Evolutionary conservation across 2,329 filamentous ascomycete species (phyloP), one percentile per base, ranked within the genome.

Genomic region (Phialophora macrospora): DNA sequence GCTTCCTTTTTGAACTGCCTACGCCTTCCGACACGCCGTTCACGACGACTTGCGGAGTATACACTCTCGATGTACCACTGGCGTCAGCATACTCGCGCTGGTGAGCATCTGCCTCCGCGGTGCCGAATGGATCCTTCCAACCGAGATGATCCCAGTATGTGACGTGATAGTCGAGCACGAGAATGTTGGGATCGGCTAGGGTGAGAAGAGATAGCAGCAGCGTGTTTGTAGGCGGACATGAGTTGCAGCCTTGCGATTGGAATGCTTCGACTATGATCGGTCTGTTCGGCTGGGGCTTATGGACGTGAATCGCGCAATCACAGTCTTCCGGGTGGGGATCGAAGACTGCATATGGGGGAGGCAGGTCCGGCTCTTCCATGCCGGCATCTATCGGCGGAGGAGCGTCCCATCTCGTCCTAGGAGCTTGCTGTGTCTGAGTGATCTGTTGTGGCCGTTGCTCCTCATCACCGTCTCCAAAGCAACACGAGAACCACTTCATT

Each of bases 121-220:
- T 34, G 14, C 60, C 60, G 49, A 66, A 66, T 3, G 51, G 56
- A 48, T 68, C 66, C 24, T 56, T 51, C 63, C 63, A 64, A 24
- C 63, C 63, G 34, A 68, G 52, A 58, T 60, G 52, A 24, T 68
- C 66, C 66, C 57, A 68, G 49, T 63, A 68, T 26, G 55, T 66
- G 7, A 68, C 55, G 55, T 63, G 28, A 17, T 63, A 63, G 17
- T 55, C 60, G 51, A 66, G 63, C 20, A 68, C 32, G 41, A 68
- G 66, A 34, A 68, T 51, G 20, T 60, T 63, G 9, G 66, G 63
- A 48, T 68, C 63, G 44, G 58, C 60, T 20, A 46, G 22, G 14
- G 60, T 62, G 32, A 62, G 28, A 17, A 62, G 51, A 4, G 60
- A 62, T 32, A 62, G 51, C 7, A 62, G 34, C n/a, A 62, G 60